A percentile compares a stretch with the other conserved stretches of the same genome.
phyloP scores from a whole-genome alignment of 768 basidiomycete genomes.

The Xerocomellus intermedius region DNA sequence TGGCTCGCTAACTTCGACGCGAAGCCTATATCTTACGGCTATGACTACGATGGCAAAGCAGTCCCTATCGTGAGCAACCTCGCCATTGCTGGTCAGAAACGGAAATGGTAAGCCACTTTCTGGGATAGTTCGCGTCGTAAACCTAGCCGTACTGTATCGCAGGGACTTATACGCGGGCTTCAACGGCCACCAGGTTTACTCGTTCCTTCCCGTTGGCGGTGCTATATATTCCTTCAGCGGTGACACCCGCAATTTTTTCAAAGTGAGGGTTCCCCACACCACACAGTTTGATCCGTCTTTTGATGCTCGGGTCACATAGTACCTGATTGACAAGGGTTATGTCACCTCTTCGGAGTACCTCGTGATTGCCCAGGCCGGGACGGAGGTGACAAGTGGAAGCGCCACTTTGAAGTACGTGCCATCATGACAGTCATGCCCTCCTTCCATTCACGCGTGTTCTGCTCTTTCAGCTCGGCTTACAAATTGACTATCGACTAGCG shows the following conservation, averaged over 20 bases:
- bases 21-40: constrained; percentile 53
- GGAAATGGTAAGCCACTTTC: constrained; percentile 42
- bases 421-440: background rate
- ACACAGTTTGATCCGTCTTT: background rate
- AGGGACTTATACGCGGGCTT: constrained; percentile 56
- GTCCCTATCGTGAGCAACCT: constrained; percentile 43
- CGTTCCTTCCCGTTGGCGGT: constrained; percentile 42
- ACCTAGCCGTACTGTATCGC: background rate
- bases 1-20: constrained; percentile 62
- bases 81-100: constrained; percentile 44
- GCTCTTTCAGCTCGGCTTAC: constrained; percentile 40
- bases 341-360: constrained; percentile 55
- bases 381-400: constrained; percentile 59
- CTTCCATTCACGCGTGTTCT: background rate
- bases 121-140: background rate
- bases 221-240: constrained; percentile 48
- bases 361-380: constrained; percentile 58
- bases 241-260: constrained; percentile 53
- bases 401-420: constrained; percentile 51
- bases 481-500: constrained; percentile 44
- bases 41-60: constrained; percentile 46
- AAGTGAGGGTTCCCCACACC: constrained; percentile 29
- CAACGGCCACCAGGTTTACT: constrained; percentile 53
- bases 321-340: constrained; percentile 46
- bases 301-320: constrained; percentile 35